Conservation (phyloP, 208 protist genomes). For the Naegleria lovaniensis region DNA sequence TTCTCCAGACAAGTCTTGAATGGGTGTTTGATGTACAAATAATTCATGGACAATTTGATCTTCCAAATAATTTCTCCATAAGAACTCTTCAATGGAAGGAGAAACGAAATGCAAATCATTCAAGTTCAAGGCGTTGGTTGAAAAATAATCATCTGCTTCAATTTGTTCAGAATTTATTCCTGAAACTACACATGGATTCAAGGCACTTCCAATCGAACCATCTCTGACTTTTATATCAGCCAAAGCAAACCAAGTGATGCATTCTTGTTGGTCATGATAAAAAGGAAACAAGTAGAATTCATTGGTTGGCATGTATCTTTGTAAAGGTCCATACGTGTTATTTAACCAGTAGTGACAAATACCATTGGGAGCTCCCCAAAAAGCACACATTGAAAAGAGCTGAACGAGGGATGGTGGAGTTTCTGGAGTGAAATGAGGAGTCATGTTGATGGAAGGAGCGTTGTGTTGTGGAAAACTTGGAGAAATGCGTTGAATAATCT, state of each 20-base stretch:
- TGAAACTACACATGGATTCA: background rate
- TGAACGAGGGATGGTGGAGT: too few relatives aligned
- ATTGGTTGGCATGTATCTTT: background rate
- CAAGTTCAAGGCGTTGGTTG: background rate
- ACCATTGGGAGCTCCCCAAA: too few relatives aligned
- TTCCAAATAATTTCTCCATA: background rate
- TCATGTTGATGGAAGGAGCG: too few relatives aligned
- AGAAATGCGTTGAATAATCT: too few relatives aligned
- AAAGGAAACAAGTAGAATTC: background rate
- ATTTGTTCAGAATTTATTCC: background rate
- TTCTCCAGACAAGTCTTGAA: too few relatives aligned
- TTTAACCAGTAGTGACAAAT: background rate
- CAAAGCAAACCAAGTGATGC: background rate
- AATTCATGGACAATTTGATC: too few relatives aligned
- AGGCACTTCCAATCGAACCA: background rate
- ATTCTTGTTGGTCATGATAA: background rate
- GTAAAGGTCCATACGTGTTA: background rate
- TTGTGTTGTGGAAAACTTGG: too few relatives aligned
- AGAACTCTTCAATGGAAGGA: background rate
- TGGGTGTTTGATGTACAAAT: too few relatives aligned
- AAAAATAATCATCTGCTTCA: too few relatives aligned
- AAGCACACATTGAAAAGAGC: too few relatives aligned
- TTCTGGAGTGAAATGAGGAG: too few relatives aligned
- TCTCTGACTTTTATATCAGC: background rate
- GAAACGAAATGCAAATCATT: background rate